phyloP scores from a whole-genome alignment of 169 alveolate species.

The Plasmodium sp. region DNA sequence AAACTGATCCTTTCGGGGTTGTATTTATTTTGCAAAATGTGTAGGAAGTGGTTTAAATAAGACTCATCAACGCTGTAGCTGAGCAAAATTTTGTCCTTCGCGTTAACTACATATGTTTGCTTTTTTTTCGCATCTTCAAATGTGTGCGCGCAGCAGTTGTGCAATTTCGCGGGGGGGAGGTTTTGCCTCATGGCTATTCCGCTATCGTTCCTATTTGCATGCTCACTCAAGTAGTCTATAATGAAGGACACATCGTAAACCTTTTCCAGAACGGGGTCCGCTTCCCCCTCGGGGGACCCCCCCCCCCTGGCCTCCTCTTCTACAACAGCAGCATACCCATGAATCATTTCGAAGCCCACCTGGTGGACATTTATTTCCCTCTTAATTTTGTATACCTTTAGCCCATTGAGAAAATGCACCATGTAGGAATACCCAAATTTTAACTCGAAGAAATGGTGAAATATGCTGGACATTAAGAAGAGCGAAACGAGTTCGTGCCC shows the following conservation, averaged over 20 bases:
- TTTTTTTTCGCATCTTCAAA: constrained; percentile 26
- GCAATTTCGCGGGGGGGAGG: background rate
- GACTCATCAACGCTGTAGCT: constrained; percentile 29
- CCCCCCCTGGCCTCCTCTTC: background rate
- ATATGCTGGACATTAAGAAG: constrained; percentile 44
- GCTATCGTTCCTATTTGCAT: background rate
- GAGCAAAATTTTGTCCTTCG: constrained; percentile 35
- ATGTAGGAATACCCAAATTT: constrained; percentile 62
- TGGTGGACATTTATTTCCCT: background rate
- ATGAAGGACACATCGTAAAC: constrained; percentile 36
- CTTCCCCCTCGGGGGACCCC: background rate
- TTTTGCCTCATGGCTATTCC: background rate
- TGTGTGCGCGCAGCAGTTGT: background rate
- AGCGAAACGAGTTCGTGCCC: constrained; percentile 58
- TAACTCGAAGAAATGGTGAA: constrained; percentile 45
- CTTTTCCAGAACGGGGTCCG: constrained; percentile 32
- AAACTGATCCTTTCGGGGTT: constrained; percentile 48
- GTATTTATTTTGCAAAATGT: constrained; percentile 36
- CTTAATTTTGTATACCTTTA: constrained; percentile 46
- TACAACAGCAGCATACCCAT: background rate
- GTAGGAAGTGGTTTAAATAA: constrained; percentile 47
- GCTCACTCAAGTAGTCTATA: constrained; percentile 15
- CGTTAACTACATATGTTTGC: constrained; percentile 20
- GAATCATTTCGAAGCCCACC: constrained; percentile 4
- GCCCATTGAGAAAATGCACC: constrained; percentile 67